Base-by-base conservation (phyloP, 2,329 filamentous ascomycete genomes). In the Calonectria pteridis region DNA sequence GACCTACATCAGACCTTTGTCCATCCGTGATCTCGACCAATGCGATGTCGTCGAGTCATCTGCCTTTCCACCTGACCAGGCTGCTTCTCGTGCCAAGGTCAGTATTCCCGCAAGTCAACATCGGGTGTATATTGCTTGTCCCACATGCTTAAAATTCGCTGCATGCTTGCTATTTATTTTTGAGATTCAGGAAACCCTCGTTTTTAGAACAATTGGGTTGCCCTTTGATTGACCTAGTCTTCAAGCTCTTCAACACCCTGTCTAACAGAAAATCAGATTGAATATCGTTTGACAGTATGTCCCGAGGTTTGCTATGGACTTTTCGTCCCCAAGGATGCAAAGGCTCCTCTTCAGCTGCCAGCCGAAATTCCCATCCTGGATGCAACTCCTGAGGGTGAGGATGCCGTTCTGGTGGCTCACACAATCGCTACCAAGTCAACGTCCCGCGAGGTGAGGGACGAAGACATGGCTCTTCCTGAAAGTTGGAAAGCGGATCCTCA, bases 11-110 rank as follows among this genome's bases (percentile, higher is more conserved):
- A 76, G 81, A 16, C 74, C 74, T 20, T 65, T 82, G 13, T 70
- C 66, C 5, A 67, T 81, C 4, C 5, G 49, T 2, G 81, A 83
- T 46, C 74, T 83, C 0, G 77, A 82, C 7, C 72, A 73, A 16
- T 81, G 77, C 6, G 63, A 71, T 1, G 58, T 67, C 6, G 77
- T 83, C 2, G 82, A 83, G 33, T 75, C 80, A 1, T 77, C 81
- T 0, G 81, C 81, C 0, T 83, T 83, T 50, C 81, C 81, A 6
- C 78, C 81, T 1, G 76, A 76, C 0, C 78, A 82, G 40, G 82
- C 79, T 4, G 82, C 82, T 3, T 79, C 78, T 65, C 79, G 76
- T 23, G 78, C 80, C 69, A 82, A 82, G 74, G 81, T 81, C 37
- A 46, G 63, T 40, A 18, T 62, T 40, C 58, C 64, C 69, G 49